Evolutionary conservation across 2,329 filamentous ascomycete species (phyloP).

Genomic region (Raffaelea deltoideospora): DNA sequence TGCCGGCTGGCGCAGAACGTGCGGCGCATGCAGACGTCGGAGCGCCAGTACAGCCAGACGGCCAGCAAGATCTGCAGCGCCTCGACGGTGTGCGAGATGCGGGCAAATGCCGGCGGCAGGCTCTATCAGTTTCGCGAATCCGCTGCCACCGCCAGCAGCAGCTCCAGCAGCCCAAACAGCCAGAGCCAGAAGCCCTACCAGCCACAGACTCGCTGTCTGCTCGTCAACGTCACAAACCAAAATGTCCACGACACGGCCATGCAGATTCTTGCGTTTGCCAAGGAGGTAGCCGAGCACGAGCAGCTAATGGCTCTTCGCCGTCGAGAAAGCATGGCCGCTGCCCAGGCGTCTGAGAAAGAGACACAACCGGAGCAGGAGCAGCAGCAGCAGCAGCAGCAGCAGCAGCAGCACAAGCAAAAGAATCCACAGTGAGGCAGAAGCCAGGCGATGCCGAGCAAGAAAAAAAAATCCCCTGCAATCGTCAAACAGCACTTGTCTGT

Average conservation of each 20-base stretch:
- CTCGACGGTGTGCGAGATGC: conserved; percentile 3
- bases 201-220: no score
- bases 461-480: no score
- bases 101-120: conserved; percentile 1
- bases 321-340: no score
- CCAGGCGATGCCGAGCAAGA: no score
- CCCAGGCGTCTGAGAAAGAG: no score
- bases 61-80: conserved; percentile 1
- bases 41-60: conserved; percentile 9
- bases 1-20: conserved; percentile 12
- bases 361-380: no score
- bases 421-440: no score
- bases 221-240: conserved; percentile 13
- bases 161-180: not conserved
- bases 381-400: no score
- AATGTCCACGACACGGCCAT: conserved; percentile 13
- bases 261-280: conserved; percentile 14
- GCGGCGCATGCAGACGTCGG: conserved; percentile 10
- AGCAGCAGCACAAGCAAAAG: no score
- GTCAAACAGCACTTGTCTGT: no score
- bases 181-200: not conserved
- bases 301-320: no score
- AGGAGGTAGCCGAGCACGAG: conserved; percentile 2
- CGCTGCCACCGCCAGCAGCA: not conserved
- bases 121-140: conserved; percentile 7